Conservation (phyloP, 495 filamentous ascomycete species). For the Tetracladium marchalianum region DNA sequence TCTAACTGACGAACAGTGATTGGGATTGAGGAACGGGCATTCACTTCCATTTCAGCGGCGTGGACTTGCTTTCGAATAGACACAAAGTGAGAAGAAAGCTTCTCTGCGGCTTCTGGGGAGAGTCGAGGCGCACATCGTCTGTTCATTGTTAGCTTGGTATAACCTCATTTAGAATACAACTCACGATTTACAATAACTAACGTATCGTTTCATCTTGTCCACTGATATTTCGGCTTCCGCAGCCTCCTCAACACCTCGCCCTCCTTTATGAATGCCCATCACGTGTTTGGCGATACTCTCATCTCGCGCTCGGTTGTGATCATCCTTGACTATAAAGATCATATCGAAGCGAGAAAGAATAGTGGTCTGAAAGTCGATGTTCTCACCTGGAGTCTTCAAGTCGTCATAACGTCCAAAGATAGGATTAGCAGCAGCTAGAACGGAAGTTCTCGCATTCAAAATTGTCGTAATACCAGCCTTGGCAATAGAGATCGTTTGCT, state of each 20-base stretch:
- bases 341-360: slow-evolving; percentile 98
- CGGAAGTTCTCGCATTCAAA: slow-evolving; percentile 89
- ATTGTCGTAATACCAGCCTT: slow-evolving; percentile 99
- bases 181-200: slow-evolving; percentile 94
- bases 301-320: slow-evolving; percentile 82
- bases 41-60: slow-evolving; percentile 75
- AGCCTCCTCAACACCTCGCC: slow-evolving; percentile 72
- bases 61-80: slow-evolving; percentile 92
- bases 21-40: slow-evolving; percentile 82
- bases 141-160: slow-evolving; percentile 26
- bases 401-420: slow-evolving; percentile 98
- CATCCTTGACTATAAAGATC: slow-evolving; percentile 98
- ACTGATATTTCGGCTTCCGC: slow-evolving; percentile 79
- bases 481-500: slow-evolving; percentile 98
- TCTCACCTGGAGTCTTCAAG: slow-evolving; percentile 93
- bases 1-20: slow-evolving; percentile 98
- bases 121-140: slow-evolving; percentile 90
- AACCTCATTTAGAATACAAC: slow-evolving; percentile 19
- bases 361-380: slow-evolving; percentile 99
- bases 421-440: slow-evolving; percentile 93
- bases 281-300: slow-evolving; percentile 94
- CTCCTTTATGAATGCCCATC: slow-evolving; percentile 95
- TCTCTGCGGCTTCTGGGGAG: slow-evolving; percentile 86
- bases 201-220: slow-evolving; percentile 96
- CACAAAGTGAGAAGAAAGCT: slow-evolving; percentile 95